These are phyloP conservation scores for Fistulinella cinereoalba DNA, from an alignment of 1,284 basidiomycete genomes.

Conservation along the genomic window DNA sequence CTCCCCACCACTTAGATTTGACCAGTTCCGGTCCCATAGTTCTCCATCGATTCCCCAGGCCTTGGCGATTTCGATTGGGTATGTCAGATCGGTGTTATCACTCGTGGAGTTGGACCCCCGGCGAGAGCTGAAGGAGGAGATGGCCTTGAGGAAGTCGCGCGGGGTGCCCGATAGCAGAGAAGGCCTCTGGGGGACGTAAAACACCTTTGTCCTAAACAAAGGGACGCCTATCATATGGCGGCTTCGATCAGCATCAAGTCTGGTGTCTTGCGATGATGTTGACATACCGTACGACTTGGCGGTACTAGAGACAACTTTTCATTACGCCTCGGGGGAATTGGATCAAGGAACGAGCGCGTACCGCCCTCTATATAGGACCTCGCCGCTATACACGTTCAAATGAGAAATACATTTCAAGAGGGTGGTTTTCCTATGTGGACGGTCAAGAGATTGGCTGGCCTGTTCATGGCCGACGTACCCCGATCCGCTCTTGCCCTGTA, in stretches of 20 bases:
- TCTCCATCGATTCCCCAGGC: slow-evolving; percentile 65
- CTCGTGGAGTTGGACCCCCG: slow-evolving; percentile 22
- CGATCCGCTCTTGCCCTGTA: slow-evolving; percentile 73
- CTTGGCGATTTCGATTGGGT: slow-evolving; percentile 55
- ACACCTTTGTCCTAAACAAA: slow-evolving; percentile 69
- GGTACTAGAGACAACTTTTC: slow-evolving; percentile 38
- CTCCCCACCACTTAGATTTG: slow-evolving; percentile 79
- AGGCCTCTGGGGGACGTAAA: slow-evolving; percentile 84
- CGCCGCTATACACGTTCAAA: slow-evolving; percentile 68
- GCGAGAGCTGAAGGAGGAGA: slow-evolving; percentile 59
- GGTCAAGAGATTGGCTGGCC: slow-evolving; percentile 1
- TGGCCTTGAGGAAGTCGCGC: slow-evolving; percentile 60
- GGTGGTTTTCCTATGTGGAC: slow-evolving; percentile 62
- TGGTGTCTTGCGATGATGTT: neutral
- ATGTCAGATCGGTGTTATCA: slow-evolving; percentile 31
- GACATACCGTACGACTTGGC: slow-evolving; percentile 53
- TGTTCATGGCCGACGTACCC: slow-evolving; percentile 42
- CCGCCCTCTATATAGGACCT: slow-evolving; percentile 65
- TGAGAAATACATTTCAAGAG: slow-evolving; percentile 81
- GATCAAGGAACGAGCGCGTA: slow-evolving; percentile 27
- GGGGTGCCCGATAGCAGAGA: slow-evolving; percentile 81
- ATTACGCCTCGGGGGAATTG: slow-evolving; percentile 1
- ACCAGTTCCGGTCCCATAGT: slow-evolving; percentile 78
- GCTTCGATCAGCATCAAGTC: neutral
- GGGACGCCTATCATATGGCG: slow-evolving; percentile 57